A percentile compares a stretch with the other conserved stretches of the same genome.
Conservation (phyloP, 1,284 basidiomycete species). For the Trametes sp. region DNA sequence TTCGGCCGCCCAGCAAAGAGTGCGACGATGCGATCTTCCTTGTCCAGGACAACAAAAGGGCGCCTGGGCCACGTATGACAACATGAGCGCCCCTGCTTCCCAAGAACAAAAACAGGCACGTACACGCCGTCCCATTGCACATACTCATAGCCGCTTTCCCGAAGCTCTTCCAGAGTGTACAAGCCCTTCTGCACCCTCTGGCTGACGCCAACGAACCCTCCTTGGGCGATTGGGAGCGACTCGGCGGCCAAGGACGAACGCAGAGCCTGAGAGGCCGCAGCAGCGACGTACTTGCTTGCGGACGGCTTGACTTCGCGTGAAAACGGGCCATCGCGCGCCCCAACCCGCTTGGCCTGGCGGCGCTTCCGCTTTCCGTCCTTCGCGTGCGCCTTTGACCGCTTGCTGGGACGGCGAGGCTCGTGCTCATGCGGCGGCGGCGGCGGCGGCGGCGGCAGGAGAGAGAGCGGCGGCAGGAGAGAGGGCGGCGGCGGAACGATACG, state of each 20-base stretch:
- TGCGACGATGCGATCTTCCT: background rate
- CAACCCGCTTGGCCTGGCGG: background rate
- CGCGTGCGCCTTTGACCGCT: background rate
- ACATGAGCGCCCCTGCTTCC: too few relatives aligned
- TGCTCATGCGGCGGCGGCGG: too few relatives aligned
- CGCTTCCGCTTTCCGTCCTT: background rate
- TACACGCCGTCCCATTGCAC: background rate
- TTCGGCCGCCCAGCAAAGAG: background rate
- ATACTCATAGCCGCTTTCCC: background rate
- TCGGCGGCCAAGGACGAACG: background rate
- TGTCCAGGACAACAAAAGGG: background rate
- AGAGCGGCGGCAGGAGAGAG: too few relatives aligned
- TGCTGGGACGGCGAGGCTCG: background rate
- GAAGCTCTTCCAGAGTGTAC: background rate
- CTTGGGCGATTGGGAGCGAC: background rate
- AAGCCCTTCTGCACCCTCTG: too few relatives aligned
- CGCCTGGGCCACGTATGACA: background rate
- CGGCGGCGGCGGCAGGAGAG: too few relatives aligned
- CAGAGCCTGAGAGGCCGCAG: background rate
- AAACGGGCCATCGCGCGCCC: background rate
- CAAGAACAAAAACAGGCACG: background rate
- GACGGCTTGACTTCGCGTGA: background rate
- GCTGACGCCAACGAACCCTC: background rate
- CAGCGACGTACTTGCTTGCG: background rate
- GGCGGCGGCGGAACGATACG: too few relatives aligned